Evolutionary conservation across 1,284 basidiomycete species (phyloP).

Genomic region (Lentinus polychrous): DNA sequence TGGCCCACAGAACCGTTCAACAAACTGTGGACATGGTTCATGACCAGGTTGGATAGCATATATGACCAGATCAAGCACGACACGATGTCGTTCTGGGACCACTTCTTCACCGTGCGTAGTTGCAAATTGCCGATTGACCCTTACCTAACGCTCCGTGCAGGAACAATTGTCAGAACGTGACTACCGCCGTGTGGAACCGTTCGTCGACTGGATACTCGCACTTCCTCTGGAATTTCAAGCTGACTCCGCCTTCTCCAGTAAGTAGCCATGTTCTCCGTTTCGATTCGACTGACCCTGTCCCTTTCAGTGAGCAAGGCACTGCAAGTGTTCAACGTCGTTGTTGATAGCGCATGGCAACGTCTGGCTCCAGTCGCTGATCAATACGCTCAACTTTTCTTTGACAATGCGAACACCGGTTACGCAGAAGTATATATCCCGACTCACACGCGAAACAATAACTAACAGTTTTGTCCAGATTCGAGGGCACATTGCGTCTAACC

Average conservation of each 20-base stretch:
- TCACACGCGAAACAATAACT: slow-evolving; percentile 6
- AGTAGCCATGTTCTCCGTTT: slow-evolving; percentile 18
- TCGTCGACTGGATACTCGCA: slow-evolving; percentile 79
- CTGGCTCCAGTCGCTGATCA: slow-evolving; percentile 64
- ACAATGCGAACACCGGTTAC: slow-evolving; percentile 74
- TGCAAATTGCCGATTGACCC: not conserved
- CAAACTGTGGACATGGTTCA: slow-evolving; percentile 79
- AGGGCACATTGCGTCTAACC: slow-evolving; percentile 59
- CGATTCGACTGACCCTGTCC: slow-evolving; percentile 10
- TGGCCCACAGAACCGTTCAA: slow-evolving; percentile 66
- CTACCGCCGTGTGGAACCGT: slow-evolving; percentile 73
- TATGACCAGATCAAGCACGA: slow-evolving; percentile 81
- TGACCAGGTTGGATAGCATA: slow-evolving; percentile 61
- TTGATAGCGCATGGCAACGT: slow-evolving; percentile 51
- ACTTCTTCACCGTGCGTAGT: slow-evolving; percentile 47
- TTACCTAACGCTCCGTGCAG: slow-evolving; percentile 29
- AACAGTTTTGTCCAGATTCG: slow-evolving; percentile 47
- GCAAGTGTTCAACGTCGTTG: slow-evolving; percentile 49
- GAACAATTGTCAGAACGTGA: slow-evolving; percentile 71
- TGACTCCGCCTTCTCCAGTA: slow-evolving; percentile 72
- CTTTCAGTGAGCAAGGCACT: slow-evolving; percentile 63
- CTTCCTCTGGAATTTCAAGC: slow-evolving; percentile 76
- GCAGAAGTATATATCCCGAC: slow-evolving; percentile 55
- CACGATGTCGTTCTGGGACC: slow-evolving; percentile 72
- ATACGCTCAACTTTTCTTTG: slow-evolving; percentile 68